Evolutionary conservation across 345 rosid genomes (phyloP).

Genomic region (Trapa incisa): DNA sequence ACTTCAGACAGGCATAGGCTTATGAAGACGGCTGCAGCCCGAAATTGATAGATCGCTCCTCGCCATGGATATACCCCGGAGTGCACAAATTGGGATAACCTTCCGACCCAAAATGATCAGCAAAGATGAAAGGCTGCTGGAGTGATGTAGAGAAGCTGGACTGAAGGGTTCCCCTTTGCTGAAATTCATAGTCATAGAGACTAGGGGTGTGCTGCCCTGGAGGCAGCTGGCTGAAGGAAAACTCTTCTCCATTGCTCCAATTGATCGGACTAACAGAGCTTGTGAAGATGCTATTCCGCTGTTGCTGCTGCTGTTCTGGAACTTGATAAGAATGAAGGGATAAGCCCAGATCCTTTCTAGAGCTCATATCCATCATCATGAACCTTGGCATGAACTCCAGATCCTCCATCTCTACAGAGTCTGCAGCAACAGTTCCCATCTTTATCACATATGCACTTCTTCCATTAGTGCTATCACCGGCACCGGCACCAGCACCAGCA

Average conservation of each 20-base stretch:
- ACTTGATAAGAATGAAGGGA: conserved; percentile 12
- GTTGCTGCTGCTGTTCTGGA: conserved; percentile 2
- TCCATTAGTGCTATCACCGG: not conserved
- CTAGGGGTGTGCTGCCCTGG: conserved; percentile 22
- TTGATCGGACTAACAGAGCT: not conserved
- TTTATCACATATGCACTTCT: not conserved
- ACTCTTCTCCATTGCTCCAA: conserved; percentile 15
- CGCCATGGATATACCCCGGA: conserved; percentile 34
- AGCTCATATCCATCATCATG: conserved; percentile 17
- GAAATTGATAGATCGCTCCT: conserved; percentile 28
- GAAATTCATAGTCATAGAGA: conserved; percentile 14
- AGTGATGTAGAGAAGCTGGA: conserved; percentile 51
- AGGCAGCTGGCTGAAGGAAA: conserved; percentile 31
- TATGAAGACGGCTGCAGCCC: conserved; percentile 19
- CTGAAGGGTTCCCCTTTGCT: conserved; percentile 83
- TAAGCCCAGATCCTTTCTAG: conserved; percentile 25
- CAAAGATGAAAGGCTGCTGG: conserved; percentile 28
- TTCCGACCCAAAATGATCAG: conserved; percentile 37
- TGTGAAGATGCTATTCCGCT: not conserved
- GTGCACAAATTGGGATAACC: conserved; percentile 41
- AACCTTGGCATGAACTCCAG: not conserved
- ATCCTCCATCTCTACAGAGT: not conserved
- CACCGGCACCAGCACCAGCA: conserved; percentile 1
- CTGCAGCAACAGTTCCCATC: not conserved
- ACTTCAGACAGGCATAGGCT: conserved; percentile 38